Percentiles rank a stretch among this genome's conserved stretches.
These are phyloP conservation scores for Penicillium psychrofluorescens DNA, from an alignment of 495 filamentous ascomycete genomes.

Conservation along the genomic window DNA sequence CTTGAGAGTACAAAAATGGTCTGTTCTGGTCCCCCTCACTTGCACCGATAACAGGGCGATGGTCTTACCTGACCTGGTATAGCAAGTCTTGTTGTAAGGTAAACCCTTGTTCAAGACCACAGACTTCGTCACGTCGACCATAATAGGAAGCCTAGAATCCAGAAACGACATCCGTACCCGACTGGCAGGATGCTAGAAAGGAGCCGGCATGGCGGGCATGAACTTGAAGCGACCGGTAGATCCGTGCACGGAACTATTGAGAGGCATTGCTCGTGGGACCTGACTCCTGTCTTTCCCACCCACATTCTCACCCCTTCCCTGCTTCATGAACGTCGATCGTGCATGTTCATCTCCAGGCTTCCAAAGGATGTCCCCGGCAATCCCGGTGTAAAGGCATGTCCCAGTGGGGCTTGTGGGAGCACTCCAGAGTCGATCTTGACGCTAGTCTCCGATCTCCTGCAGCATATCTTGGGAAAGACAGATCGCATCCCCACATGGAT, in stretches of 20 bases:
- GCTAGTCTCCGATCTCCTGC: conserved; percentile 18
- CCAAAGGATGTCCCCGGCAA: background rate
- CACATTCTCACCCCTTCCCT: background rate
- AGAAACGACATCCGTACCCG: no score
- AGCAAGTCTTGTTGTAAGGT: no score
- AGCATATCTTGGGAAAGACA: conserved; percentile 12
- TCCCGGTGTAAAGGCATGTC: background rate
- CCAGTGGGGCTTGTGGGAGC: background rate
- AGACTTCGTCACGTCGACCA: no score
- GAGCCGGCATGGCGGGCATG: background rate
- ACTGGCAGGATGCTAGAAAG: no score
- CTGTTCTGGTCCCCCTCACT: no score
- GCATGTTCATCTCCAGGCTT: conserved; percentile 14
- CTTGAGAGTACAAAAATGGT: conserved; percentile 1
- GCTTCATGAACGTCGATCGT: conserved; percentile 14
- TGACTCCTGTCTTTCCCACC: no score
- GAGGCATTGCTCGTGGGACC: background rate
- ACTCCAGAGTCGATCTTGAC: conserved; percentile 10
- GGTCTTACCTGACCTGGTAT: no score
- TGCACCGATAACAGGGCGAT: no score
- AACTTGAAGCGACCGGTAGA: conserved; percentile 1
- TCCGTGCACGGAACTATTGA: conserved; percentile 24
- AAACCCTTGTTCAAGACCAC: no score
- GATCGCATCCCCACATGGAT: conserved; percentile 9
- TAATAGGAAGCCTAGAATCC: no score